phyloP scores from a whole-genome alignment of 192 early-diverging fungal genomes.

The Lunasporangiospora selenospora region DNA sequence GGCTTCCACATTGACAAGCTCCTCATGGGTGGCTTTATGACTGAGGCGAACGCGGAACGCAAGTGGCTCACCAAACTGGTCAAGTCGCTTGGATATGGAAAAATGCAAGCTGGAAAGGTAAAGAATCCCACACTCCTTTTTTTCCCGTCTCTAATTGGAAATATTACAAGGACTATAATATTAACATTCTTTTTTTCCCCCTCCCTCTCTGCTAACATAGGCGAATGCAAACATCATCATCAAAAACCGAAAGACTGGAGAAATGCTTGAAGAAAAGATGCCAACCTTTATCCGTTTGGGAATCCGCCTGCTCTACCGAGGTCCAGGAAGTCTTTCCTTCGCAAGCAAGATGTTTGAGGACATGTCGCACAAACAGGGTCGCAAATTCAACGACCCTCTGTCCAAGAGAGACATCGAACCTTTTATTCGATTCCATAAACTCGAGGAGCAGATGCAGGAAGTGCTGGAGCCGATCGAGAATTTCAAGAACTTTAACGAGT shows the following conservation, averaged over 20 bases:
- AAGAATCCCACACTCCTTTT: not conserved
- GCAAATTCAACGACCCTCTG: constrained; percentile 69
- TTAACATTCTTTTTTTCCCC: not conserved
- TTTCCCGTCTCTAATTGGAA: not conserved
- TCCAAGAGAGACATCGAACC: constrained; percentile 68
- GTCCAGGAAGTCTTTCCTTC: constrained; percentile 50
- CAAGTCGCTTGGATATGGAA: constrained; percentile 68
- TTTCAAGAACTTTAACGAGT: constrained; percentile 84
- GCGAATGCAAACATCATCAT: constrained; percentile 81
- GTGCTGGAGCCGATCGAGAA: constrained; percentile 70
- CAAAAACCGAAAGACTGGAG: constrained; percentile 71
- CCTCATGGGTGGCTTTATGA: constrained; percentile 78
- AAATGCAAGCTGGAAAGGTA: constrained; percentile 60
- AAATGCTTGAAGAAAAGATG: constrained; percentile 79
- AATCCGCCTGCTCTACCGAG: constrained; percentile 81
- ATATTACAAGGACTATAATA: not conserved
- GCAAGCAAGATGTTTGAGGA: constrained; percentile 56
- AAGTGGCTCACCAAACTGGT: constrained; percentile 75
- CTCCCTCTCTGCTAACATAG: constrained; percentile 15
- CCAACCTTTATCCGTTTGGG: constrained; percentile 78
- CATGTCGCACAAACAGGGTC: constrained; percentile 72
- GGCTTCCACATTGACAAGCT: constrained; percentile 72
- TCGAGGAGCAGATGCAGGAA: constrained; percentile 65
- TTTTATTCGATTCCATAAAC: constrained; percentile 76
- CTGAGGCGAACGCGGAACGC: constrained; percentile 74